Conservation (phyloP, 1,139 yeast genomes). For the Candida gigantensis region DNA sequence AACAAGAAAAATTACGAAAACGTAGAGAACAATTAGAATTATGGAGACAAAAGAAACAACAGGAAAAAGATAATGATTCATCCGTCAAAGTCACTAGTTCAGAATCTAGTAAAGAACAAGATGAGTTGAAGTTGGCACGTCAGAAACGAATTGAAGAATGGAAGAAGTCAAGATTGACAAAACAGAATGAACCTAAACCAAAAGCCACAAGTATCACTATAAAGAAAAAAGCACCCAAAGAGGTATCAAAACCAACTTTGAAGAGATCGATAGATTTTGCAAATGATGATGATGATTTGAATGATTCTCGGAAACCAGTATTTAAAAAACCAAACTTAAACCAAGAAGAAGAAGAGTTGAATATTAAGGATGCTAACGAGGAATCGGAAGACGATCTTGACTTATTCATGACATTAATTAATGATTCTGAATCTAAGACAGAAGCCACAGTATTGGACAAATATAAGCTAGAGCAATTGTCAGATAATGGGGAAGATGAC, state of each 20-base stretch:
- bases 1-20: slow-evolving; percentile 36
- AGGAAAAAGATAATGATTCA: slow-evolving; percentile 6
- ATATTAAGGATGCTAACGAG: slow-evolving; percentile 9
- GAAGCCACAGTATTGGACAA: neutral
- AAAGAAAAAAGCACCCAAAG: slow-evolving; percentile 2
- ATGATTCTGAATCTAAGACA: slow-evolving; percentile 3
- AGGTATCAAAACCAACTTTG: neutral
- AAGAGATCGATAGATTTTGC: slow-evolving; percentile 14
- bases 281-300: slow-evolving; percentile 26
- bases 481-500: slow-evolving; percentile 9
- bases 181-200: slow-evolving; percentile 10
- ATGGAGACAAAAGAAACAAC: slow-evolving; percentile 39
- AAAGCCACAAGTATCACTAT: slow-evolving; percentile 3
- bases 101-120: slow-evolving; percentile 10
- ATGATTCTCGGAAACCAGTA: slow-evolving; percentile 18
- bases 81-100: too few species aligned
- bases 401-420: slow-evolving; percentile 16
- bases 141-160: slow-evolving; percentile 42
- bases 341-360: neutral
- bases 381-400: slow-evolving; percentile 26
- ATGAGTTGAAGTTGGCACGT: slow-evolving; percentile 21
- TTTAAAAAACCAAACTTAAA: slow-evolving; percentile 27
- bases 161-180: slow-evolving; percentile 31
- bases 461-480: neutral
- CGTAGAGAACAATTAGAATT: slow-evolving; percentile 44